Conservation (phyloP, 257 asterid genomes). For the Lavandula angustifolia region DNA sequence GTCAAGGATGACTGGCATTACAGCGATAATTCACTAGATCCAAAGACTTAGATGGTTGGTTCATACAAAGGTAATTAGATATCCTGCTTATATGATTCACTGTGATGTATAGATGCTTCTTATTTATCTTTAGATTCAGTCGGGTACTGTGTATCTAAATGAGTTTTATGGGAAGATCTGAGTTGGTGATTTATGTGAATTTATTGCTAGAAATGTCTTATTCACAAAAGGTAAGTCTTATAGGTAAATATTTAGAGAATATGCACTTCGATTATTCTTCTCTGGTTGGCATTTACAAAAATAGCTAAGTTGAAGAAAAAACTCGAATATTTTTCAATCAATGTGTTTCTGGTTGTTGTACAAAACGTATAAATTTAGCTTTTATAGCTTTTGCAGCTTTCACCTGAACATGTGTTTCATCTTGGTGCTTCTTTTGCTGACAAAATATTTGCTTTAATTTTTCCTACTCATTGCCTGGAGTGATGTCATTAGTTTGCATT, state of each 20-base stretch:
- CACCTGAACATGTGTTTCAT: background rate
- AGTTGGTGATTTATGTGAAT: conserved; percentile 12
- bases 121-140: conserved; percentile 14
- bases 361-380: background rate
- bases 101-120: background rate
- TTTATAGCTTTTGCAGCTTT: background rate
- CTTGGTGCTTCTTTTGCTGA: background rate
- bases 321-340: conserved; percentile 15
- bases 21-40: conserved; percentile 43
- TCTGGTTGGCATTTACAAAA: conserved; percentile 6
- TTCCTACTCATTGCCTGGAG: background rate
- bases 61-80: conserved; percentile 13
- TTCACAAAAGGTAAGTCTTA: background rate
- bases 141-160: background rate
- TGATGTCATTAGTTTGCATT: conserved; percentile 1
- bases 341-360: conserved; percentile 8
- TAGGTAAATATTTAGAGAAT: background rate
- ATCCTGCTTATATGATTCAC: conserved; percentile 23
- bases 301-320: conserved; percentile 8
- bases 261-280: conserved; percentile 11
- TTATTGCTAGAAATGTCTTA: conserved; percentile 9
- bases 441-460: background rate
- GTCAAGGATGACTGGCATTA: conserved; percentile 32
- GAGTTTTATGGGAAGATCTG: conserved; percentile 18
- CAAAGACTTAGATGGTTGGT: conserved; percentile 38